Evolutionary conservation across 1,139 yeast species (phyloP).

Genomic region (Nadsonia starkeyi-henricii): DNA sequence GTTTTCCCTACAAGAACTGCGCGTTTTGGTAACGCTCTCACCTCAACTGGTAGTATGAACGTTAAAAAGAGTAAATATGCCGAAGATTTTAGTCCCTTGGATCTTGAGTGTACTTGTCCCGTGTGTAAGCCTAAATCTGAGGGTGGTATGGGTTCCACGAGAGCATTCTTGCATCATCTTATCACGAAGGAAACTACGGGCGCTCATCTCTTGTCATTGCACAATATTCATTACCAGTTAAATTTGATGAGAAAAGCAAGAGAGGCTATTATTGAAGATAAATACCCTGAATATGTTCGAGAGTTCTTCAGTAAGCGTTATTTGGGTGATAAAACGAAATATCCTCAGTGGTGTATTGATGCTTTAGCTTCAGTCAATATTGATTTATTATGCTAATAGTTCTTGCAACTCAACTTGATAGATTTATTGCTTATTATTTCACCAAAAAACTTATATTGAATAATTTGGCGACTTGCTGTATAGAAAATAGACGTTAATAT

Average conservation of each 20-base stretch:
- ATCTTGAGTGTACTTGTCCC: slow-evolving; percentile 30
- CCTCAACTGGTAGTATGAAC: slow-evolving; percentile 26
- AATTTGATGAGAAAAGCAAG: slow-evolving; percentile 30
- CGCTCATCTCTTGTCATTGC: slow-evolving; percentile 31
- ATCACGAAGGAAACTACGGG: slow-evolving; percentile 31
- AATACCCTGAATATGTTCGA: slow-evolving; percentile 25
- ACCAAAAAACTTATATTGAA: too few species aligned
- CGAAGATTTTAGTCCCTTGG: slow-evolving; percentile 26
- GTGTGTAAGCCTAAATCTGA: slow-evolving; percentile 22
- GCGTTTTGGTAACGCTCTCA: slow-evolving; percentile 32
- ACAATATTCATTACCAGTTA: slow-evolving; percentile 30
- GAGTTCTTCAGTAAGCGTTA: slow-evolving; percentile 24
- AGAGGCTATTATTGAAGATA: slow-evolving; percentile 26
- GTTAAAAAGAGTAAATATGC: slow-evolving; percentile 23
- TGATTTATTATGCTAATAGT: slow-evolving; percentile 12
- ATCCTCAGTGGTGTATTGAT: slow-evolving; percentile 30
- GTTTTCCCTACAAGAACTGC: slow-evolving; percentile 35
- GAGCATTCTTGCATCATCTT: slow-evolving; percentile 25
- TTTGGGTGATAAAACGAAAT: slow-evolving; percentile 20
- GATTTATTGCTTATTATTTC: too few species aligned
- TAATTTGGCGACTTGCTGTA: too few species aligned
- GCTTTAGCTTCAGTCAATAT: slow-evolving; percentile 26
- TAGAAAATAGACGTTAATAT: too few species aligned
- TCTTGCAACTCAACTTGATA: not conserved
- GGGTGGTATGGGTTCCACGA: slow-evolving; percentile 26